These are phyloP conservation scores for Termitomyces bulborhizus DNA, from an alignment of 768 basidiomycete species.

Conservation along the genomic window DNA sequence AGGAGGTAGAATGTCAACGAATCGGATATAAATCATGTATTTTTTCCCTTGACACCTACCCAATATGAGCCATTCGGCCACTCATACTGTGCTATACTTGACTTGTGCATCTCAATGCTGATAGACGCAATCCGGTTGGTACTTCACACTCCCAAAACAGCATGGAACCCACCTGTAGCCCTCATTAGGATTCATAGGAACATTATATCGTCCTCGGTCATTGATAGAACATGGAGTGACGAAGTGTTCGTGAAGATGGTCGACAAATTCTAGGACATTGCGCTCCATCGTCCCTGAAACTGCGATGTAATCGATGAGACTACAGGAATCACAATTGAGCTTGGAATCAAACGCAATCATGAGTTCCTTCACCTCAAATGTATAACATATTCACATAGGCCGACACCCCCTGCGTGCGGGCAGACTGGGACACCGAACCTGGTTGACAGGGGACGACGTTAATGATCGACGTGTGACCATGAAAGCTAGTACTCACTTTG, in stretches of 20 bases:
- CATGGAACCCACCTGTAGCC: slow-evolving; percentile 60
- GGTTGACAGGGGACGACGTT: neutral
- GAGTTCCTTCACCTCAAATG: slow-evolving; percentile 51
- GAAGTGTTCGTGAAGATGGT: slow-evolving; percentile 95
- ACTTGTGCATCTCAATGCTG: slow-evolving; percentile 84
- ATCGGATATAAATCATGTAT: neutral
- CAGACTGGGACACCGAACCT: slow-evolving; percentile 84
- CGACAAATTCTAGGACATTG: slow-evolving; percentile 87
- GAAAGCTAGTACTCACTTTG: slow-evolving; percentile 45
- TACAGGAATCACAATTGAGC: slow-evolving; percentile 16
- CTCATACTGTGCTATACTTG: slow-evolving; percentile 77
- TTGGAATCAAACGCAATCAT: no score
- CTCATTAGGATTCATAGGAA: slow-evolving; percentile 66
- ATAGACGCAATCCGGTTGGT: slow-evolving; percentile 2
- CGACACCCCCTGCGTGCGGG: slow-evolving; percentile 94
- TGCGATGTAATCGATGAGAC: slow-evolving; percentile 89
- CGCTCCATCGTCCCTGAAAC: slow-evolving; percentile 90
- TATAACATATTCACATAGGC: slow-evolving; percentile 89
- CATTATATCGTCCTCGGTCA: slow-evolving; percentile 77
- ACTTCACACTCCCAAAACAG: neutral
- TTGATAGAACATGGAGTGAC: slow-evolving; percentile 87
- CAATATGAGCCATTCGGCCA: slow-evolving; percentile 88
- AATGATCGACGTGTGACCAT: neutral
- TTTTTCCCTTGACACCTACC: slow-evolving; percentile 28
- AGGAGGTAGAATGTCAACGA: neutral